Conservation (phyloP, 192 early-diverging fungal species). For the Linnemannia hyalina region DNA sequence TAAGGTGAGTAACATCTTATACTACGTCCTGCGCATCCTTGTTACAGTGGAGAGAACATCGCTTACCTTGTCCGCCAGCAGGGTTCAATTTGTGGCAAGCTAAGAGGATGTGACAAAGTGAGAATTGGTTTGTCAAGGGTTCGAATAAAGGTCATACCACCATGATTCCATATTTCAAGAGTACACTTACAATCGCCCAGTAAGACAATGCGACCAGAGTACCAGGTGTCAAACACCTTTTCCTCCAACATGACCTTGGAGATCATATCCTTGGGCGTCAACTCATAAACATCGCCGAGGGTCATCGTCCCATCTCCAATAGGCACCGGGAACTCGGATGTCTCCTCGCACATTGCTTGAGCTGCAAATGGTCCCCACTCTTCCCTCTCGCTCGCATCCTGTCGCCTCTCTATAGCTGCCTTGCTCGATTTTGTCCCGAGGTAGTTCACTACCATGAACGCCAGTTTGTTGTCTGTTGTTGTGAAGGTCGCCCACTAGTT, state of each 20-base stretch:
- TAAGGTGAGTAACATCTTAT: not conserved
- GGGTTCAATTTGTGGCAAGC: constrained; percentile 10
- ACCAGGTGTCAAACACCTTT: constrained; percentile 18
- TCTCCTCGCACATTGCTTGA: not conserved
- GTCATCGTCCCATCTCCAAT: not conserved
- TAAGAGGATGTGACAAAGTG: not conserved
- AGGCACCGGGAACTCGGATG: not conserved
- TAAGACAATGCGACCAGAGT: not conserved
- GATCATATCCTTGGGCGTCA: not conserved
- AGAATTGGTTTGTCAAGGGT: too few relatives aligned
- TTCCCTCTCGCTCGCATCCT: not conserved
- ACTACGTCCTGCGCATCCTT: too few relatives aligned
- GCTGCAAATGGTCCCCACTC: constrained; percentile 9
- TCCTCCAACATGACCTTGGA: constrained; percentile 15
- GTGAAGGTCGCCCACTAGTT: not conserved
- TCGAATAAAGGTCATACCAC: not conserved
- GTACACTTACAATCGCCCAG: not conserved
- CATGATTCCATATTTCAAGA: not conserved
- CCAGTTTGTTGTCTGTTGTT: not conserved
- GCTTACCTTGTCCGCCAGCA: not conserved
- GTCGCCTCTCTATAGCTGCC: not conserved
- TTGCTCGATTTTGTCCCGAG: not conserved
- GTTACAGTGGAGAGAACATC: not conserved
- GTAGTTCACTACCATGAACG: not conserved
- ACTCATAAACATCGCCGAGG: not conserved